Base-by-base conservation (phyloP, 2,329 filamentous ascomycete genomes). In the Sporothrix phasma region DNA sequence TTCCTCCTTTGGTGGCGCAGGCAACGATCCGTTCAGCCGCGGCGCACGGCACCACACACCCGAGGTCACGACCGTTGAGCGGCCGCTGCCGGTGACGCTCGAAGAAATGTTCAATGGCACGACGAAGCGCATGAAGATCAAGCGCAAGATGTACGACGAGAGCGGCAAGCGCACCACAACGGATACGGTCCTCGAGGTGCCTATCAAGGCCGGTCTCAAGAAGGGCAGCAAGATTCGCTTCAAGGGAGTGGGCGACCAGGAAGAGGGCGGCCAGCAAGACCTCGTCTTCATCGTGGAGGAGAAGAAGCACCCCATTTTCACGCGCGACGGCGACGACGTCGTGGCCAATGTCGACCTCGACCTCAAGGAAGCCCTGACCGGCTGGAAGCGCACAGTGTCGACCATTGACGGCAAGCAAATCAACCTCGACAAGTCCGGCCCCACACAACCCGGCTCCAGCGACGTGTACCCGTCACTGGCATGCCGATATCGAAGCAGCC, bases 141-240 rank as follows among this genome's bases (percentile, higher is more conserved):
- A 96, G 80, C 85, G 93, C 72, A 97, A 97, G 84, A 92, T 88
- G 19, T 97, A 90, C 74, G 94, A 99, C 74, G 81, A 87, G 22
- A 87, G 82, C 0, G 91, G 91, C 65, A 96, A 96, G 79, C 86
- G 92, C 70, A 90, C 85, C 49, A 88, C 88, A 3, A 89, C 92
- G 66, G 94, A 99, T 71, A 89, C 92, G 72, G 90, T 97, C 19
- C 79, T 99, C 34, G 92, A 96, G 73, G 93, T 97, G 61, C 91
- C 92, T 54, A 96, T 99, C 78, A 97, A 97, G 78, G 87, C 91
- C 5, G 94, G 94, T 65, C 78, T 97, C 76, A 97, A 97, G 78
- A 92, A 95, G 70, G 94, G 94, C 34, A 96, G 90, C 72, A 99
- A 97, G 81, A 96, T 99, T 76, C 97, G 97, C 77, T 99, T 96